phyloP scores from a whole-genome alignment of 805 yeast genomes.

The Candida succiphila region DNA sequence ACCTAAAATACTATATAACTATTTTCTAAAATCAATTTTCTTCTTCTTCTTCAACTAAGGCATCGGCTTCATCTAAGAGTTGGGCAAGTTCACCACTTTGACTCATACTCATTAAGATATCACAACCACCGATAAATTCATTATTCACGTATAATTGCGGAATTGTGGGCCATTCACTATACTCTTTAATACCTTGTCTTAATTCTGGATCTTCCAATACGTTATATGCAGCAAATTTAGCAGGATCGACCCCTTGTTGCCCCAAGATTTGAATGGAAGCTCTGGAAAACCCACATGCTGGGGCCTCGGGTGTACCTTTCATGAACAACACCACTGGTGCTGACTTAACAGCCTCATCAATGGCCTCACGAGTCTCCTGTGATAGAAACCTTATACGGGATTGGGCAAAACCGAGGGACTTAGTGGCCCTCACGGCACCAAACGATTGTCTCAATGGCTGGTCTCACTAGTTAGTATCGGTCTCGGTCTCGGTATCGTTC shows the following conservation, averaged over 20 bases:
- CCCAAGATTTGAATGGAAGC: slow-evolving; percentile 91
- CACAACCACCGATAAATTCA: slow-evolving; percentile 97
- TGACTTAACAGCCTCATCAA: slow-evolving; percentile 73
- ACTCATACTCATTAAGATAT: slow-evolving; percentile 86
- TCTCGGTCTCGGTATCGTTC: too few relatives aligned
- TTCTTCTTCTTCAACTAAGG: slow-evolving; percentile 74
- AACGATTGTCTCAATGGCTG: too few relatives aligned
- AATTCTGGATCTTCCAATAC: slow-evolving; percentile 92
- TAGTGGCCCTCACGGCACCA: too few relatives aligned
- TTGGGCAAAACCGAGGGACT: too few relatives aligned
- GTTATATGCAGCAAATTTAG: slow-evolving; percentile 92
- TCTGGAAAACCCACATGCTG: slow-evolving; percentile 95
- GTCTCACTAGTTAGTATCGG: too few relatives aligned
- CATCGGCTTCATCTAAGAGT: slow-evolving; percentile 67
- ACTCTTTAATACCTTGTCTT: slow-evolving; percentile 93
- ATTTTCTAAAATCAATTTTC: slow-evolving; percentile 14
- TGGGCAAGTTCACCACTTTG: slow-evolving; percentile 85
- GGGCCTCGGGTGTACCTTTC: slow-evolving; percentile 98
- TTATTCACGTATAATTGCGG: slow-evolving; percentile 89
- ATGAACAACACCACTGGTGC: slow-evolving; percentile 95
- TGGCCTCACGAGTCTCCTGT: slow-evolving; percentile 73
- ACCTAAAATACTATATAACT: background rate
- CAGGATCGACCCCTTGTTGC: slow-evolving; percentile 95
- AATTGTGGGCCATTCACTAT: slow-evolving; percentile 95
- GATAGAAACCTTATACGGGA: slow-evolving; percentile 36